A percentile compares a stretch with the other conserved stretches of the same genome.
phyloP scores from a whole-genome alignment of 176 grass and related monocot genomes.

The Echinochloa phyllopogon region DNA sequence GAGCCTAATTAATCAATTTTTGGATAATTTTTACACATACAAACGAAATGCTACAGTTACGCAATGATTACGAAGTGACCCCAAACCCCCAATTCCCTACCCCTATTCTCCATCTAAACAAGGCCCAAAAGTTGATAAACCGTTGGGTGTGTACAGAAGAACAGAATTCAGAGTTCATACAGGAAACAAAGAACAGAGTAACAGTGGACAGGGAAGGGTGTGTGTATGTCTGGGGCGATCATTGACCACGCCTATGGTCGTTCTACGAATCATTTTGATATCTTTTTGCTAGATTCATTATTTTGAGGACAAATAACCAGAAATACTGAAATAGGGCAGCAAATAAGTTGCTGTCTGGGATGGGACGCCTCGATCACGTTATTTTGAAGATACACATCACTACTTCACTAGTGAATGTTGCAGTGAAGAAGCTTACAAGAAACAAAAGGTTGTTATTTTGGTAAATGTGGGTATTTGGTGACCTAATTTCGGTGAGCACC shows the following conservation, averaged over 20 bases:
- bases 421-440: background rate
- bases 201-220: background rate
- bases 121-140: slow-evolving; percentile 5
- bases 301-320: too few relatives aligned
- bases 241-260: background rate
- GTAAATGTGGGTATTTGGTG: background rate
- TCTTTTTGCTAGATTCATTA: background rate
- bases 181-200: background rate
- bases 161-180: background rate
- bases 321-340: too few relatives aligned
- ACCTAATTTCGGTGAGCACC: background rate
- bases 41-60: too few relatives aligned
- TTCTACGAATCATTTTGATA: background rate
- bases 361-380: too few relatives aligned
- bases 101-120: too few relatives aligned
- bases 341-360: too few relatives aligned
- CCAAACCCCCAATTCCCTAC: too few relatives aligned
- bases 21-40: too few relatives aligned
- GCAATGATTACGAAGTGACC: too few relatives aligned
- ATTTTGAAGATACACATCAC: too few relatives aligned
- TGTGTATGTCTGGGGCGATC: background rate
- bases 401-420: too few relatives aligned
- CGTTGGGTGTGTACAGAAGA: slow-evolving; percentile 17
- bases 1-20: too few relatives aligned
- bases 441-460: background rate